phyloP scores from a whole-genome alignment of 1,284 basidiomycete genomes.

The Amylostereum areolatum region DNA sequence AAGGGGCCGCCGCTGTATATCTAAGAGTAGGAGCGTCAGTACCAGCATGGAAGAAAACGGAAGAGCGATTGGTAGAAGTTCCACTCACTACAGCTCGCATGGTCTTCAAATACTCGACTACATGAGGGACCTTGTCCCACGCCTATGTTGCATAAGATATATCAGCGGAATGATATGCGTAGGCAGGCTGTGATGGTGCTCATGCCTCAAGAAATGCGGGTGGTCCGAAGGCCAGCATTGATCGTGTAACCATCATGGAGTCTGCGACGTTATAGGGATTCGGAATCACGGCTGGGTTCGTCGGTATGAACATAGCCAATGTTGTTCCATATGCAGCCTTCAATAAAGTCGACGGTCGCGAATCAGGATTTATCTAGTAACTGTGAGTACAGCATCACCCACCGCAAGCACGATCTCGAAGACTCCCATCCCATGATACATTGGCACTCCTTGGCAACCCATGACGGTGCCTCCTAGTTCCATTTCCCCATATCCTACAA shows the following conservation, averaged over 20 bases:
- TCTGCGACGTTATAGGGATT: neutral
- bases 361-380: neutral
- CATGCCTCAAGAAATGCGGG: neutral
- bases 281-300: neutral
- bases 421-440: conserved; percentile 16
- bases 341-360: neutral
- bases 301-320: neutral
- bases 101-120: conserved; percentile 12
- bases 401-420: conserved; percentile 6
- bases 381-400: neutral
- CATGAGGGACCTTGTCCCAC: conserved; percentile 16
- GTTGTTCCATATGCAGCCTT: neutral
- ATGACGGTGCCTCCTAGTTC: neutral
- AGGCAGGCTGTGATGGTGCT: neutral
- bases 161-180: neutral
- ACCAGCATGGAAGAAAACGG: too few relatives aligned
- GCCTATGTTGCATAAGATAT: conserved; percentile 9
- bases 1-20: conserved; percentile 16
- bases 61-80: neutral
- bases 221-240: neutral
- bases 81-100: conserved; percentile 17
- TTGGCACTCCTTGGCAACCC: conserved; percentile 9
- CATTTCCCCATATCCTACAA: neutral
- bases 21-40: conserved; percentile 1
- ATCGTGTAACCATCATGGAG: neutral